phyloP scores from a whole-genome alignment of 2,329 filamentous ascomycete species.

The Lojkania enalia region DNA sequence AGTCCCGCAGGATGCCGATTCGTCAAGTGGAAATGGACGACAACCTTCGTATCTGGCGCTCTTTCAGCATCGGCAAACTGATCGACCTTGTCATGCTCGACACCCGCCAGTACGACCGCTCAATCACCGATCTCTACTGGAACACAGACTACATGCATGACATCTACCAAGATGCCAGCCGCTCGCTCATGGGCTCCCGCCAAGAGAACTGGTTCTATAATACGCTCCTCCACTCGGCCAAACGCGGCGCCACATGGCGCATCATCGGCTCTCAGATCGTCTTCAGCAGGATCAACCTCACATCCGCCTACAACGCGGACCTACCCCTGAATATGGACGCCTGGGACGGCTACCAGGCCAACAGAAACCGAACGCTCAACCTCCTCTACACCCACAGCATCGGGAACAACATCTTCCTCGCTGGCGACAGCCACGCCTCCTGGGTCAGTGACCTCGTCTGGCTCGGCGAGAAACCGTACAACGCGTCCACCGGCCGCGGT shows the following conservation, averaged over 20 bases:
- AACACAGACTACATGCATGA: constrained; percentile 64
- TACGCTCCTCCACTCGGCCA: constrained; percentile 59
- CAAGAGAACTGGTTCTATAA: constrained; percentile 69
- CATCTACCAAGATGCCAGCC: constrained; percentile 68
- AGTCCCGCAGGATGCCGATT: constrained; percentile 47
- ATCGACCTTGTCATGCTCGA: constrained; percentile 50
- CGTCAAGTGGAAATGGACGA: constrained; percentile 45
- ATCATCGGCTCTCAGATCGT: constrained; percentile 72
- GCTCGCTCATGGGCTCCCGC: constrained; percentile 70
- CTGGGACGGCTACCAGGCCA: constrained; percentile 69
- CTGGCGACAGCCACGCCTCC: constrained; percentile 69
- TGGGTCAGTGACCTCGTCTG: constrained; percentile 57
- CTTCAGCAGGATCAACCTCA: constrained; percentile 62
- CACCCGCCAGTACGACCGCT: constrained; percentile 49
- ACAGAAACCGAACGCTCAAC: constrained; percentile 70
- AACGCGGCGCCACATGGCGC: constrained; percentile 70
- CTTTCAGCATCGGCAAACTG: constrained; percentile 47
- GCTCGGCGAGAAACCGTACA: constrained; percentile 48
- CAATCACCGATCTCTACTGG: constrained; percentile 53
- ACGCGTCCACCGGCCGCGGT: constrained; percentile 45
- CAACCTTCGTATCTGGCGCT: constrained; percentile 45
- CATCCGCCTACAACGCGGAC: constrained; percentile 48
- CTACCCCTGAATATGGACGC: constrained; percentile 60
- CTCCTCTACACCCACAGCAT: constrained; percentile 70
- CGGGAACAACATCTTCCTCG: constrained; percentile 71